Evolutionary conservation across 768 basidiomycete species (phyloP), one percentile per base, ranked within the genome.

Genomic region (Auricularia auricula-judae): DNA sequence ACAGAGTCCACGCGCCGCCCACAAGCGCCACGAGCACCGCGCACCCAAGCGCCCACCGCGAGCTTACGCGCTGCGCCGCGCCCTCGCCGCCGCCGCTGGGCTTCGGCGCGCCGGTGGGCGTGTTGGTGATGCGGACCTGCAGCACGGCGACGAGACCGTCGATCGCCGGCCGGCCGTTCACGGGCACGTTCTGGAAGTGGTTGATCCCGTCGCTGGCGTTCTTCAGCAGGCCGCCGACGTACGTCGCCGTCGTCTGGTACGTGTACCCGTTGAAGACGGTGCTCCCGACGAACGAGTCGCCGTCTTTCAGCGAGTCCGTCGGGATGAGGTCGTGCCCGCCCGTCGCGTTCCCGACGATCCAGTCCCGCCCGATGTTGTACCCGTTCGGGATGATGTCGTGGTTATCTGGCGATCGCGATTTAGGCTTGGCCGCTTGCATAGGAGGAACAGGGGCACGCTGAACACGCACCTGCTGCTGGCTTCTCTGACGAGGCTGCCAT

Each of bases 81-180:
- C 77, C 5, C 73, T 79, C 34, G 84, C 85, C 69, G 84, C 79
- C 56, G 23, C 56, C 56, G 34, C 34, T 59, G 23, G 56, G 56
- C 23, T 14, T 23, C 21, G 23, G 42, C 36, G 18, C 65, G 34
- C 68, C 33, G 35, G 66, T 54, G 2, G 82, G 81, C 43, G 63
- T 64, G 34, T 65, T 70, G 1, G 83, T 80, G 51, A 96, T 86
- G 69, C 80, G 82, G 59, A 94, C 86, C 1, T 84, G 84, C 68
- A 95, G 68, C 1, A 97, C 77, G 0, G 89, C 91, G 3, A 95
- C 88, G 11, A 92, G 76, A 1, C 94, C 95, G 71, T 98, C 95
- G 1, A 86, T 78, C 1, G 91, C 83, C 66, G 82, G 84, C n/a
- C 75, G 72, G n/a, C 78, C 75, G 63, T 81, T 73, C 4, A 79